Evolutionary conservation across 805 yeast species (phyloP).

Genomic region (Ogataea neopini): DNA sequence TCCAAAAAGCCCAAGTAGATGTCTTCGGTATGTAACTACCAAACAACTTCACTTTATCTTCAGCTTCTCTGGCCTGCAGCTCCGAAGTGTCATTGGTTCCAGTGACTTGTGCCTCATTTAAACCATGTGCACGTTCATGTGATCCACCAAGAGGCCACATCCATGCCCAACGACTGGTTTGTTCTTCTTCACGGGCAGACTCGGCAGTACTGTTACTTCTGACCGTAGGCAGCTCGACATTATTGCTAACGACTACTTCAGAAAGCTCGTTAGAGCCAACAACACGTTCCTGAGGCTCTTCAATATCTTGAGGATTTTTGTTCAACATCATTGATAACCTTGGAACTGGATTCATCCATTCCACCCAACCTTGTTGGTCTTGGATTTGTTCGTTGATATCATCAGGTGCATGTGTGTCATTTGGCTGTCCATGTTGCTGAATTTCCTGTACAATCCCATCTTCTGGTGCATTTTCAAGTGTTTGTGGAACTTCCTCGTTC

Average conservation of each 20-base stretch:
- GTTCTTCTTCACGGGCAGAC: neutral
- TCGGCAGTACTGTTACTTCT: neutral
- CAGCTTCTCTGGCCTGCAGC: slow-evolving; percentile 26
- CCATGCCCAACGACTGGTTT: slow-evolving; percentile 11
- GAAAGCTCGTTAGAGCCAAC: slow-evolving; percentile 15
- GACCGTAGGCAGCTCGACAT: slow-evolving; percentile 1
- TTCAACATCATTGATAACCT: neutral
- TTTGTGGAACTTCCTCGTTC: neutral
- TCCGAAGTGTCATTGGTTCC: slow-evolving; percentile 14
- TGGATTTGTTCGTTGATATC: neutral
- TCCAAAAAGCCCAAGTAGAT: slow-evolving; percentile 33
- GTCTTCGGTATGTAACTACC: slow-evolving; percentile 24
- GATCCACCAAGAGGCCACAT: slow-evolving; percentile 5
- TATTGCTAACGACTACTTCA: slow-evolving; percentile 10
- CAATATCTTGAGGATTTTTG: neutral
- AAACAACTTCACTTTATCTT: slow-evolving; percentile 24
- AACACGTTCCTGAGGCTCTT: neutral
- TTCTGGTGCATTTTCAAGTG: neutral
- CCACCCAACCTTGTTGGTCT: slow-evolving; percentile 12
- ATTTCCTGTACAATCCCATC: neutral
- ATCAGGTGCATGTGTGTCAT: neutral
- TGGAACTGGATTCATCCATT: slow-evolving; percentile 14
- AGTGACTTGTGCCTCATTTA: neutral
- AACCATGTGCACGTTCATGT: neutral
- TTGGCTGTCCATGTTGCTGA: neutral